These are phyloP conservation scores for Trichoderma atroviride DNA, from an alignment of 2,329 filamentous ascomycete species.

Conservation along the genomic window DNA sequence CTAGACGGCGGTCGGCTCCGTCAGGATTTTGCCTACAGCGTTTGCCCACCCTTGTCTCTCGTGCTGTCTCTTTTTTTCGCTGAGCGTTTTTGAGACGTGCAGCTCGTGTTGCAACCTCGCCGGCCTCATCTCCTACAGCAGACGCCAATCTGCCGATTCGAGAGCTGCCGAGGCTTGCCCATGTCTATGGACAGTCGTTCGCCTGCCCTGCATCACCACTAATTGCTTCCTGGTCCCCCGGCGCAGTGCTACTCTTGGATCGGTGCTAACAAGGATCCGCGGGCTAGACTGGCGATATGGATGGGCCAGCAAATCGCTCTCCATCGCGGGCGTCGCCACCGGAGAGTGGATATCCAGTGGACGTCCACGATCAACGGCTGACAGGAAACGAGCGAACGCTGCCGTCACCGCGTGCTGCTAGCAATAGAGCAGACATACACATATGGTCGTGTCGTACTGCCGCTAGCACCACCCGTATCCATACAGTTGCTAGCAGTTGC, in stretches of 20 bases:
- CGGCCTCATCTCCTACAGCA: not conserved
- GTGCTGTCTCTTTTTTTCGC: not conserved
- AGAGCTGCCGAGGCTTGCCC: not conserved
- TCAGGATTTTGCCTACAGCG: not conserved
- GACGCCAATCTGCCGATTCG: not conserved
- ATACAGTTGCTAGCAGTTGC: not conserved
- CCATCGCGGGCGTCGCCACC: not conserved
- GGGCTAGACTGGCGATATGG: not conserved
- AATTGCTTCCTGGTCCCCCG: not conserved
- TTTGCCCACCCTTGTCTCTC: not conserved
- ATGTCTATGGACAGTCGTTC: not conserved
- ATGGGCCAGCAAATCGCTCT: not conserved
- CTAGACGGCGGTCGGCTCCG: not conserved
- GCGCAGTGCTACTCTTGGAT: not conserved
- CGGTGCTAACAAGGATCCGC: not conserved
- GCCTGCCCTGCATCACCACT: not conserved
- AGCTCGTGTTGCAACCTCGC: not conserved
- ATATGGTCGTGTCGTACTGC: not conserved
- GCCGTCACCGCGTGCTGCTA: not conserved
- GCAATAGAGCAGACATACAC: not conserved
- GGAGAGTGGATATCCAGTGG: not conserved
- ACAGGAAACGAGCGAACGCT: not conserved
- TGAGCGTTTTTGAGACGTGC: not conserved
- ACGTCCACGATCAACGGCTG: not conserved
- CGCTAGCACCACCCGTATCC: not conserved